Evolutionary conservation across 2,329 filamentous ascomycete genomes (phyloP).

Genomic region (Pyrenophora seminiperda): DNA sequence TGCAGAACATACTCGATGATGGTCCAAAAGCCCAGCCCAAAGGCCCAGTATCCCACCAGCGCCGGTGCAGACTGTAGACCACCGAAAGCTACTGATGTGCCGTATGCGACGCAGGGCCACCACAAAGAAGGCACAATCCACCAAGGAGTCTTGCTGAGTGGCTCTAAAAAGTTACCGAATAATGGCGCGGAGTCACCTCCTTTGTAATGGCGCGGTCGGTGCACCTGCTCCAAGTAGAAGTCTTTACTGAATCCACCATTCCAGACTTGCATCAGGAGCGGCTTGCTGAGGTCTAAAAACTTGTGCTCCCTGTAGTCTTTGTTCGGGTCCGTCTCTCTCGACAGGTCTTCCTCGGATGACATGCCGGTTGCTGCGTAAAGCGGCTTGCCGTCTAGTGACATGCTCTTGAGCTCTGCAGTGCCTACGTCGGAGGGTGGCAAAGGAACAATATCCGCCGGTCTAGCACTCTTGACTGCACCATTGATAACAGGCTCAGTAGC

Average conservation of each 20-base stretch:
- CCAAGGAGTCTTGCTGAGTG: constrained; percentile 94
- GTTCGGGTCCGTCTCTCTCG: constrained; percentile 76
- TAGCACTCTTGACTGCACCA: constrained; percentile 54
- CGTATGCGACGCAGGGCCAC: constrained; percentile 80
- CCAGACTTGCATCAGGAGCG: constrained; percentile 88
- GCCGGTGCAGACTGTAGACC: constrained; percentile 58
- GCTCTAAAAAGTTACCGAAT: constrained; percentile 98
- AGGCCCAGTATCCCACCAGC: constrained; percentile 66
- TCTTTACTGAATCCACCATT: constrained; percentile 84
- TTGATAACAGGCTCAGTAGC: constrained; percentile 63
- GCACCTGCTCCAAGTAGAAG: constrained; percentile 97
- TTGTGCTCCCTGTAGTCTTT: constrained; percentile 88
- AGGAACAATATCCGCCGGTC: constrained; percentile 58
- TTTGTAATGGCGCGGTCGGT: constrained; percentile 93
- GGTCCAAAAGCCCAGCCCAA: constrained; percentile 82
- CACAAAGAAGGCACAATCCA: constrained; percentile 84
- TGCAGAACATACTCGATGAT: constrained; percentile 89
- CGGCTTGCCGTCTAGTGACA: constrained; percentile 49
- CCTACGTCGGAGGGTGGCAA: constrained; percentile 58
- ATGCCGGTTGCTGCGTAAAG: constrained; percentile 76
- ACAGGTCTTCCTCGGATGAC: constrained; percentile 85
- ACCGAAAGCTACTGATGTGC: constrained; percentile 65
- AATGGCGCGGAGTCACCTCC: constrained; percentile 89
- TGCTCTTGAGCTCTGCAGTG: constrained; percentile 57
- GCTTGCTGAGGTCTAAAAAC: constrained; percentile 86